Base-by-base conservation (phyloP, 768 basidiomycete species). In the Tricholoma flavovirens region DNA sequence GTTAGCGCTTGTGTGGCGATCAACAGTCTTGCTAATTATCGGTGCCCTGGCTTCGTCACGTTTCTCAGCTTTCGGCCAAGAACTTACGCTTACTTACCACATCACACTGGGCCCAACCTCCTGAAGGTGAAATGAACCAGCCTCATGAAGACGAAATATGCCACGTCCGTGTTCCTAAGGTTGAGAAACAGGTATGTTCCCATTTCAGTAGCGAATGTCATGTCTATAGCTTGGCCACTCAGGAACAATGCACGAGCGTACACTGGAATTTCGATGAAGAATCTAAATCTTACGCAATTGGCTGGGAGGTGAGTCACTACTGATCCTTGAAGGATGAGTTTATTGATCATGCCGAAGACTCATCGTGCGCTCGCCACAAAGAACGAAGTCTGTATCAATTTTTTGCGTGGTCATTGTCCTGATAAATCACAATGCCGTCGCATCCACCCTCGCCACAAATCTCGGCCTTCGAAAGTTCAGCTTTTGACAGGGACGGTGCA, bases 311-410 rank as follows among this genome's bases (percentile, higher is more conserved):
- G 55, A 15, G 58, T 57, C 10, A 8, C 9, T 17, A 5, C 4
- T 33, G 19, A n/a, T 14, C 3, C n/a, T 1, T 21, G 33, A 33
- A 33, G 11, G 1, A 15, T 19, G 43, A 8, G n/a, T 17, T 50
- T 12, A 32, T 6, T 51, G 21, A 49, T 35, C 21, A 10, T 24
- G 9, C 35, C 33, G 3, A 42, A 76, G 73, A 68, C 71, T 7
- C 60, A 60, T 42, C 67, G 58, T 6, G 75, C 74, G 0, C 56
- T 49, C 0, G 73, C 71, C 1, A 6, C 17, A 1, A 50, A 46
- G 12, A 59, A 63, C 38, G 60, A 61, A 53, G 46, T 59, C 17
- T 63, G 62, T 42, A 52, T 33, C n/a, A 1, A 14, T 9, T 63
- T 61, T 40, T 4, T 57, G n/a, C 14, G 7, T 0, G 38, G 49